Evolutionary conservation across 169 alveolate species (phyloP).

Genomic region (Plasmodium berghei): DNA sequence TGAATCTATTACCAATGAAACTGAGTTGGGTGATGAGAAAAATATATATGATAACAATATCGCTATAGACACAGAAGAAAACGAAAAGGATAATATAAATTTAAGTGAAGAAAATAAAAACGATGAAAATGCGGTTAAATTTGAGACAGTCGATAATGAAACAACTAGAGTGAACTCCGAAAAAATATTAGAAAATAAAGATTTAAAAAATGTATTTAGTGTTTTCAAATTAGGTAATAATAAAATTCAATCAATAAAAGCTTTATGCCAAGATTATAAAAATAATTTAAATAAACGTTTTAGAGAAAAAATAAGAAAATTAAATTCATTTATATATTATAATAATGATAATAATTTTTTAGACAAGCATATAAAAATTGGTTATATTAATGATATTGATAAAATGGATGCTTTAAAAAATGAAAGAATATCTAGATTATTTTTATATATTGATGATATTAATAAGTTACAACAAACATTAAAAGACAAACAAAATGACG

Average conservation of each 20-base stretch:
- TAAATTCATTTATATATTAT: constrained; percentile 35
- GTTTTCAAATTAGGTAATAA: constrained; percentile 68
- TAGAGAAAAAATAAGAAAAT: constrained; percentile 59
- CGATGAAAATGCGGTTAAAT: neutral
- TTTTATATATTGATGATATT: constrained; percentile 73
- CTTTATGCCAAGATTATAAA: constrained; percentile 42
- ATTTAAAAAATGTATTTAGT: constrained; percentile 25
- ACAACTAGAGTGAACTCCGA: neutral
- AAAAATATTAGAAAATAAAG: constrained; percentile 70
- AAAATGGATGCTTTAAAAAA: constrained; percentile 50
- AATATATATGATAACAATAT: too few species aligned
- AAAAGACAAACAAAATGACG: constrained; percentile 48
- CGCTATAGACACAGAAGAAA: neutral
- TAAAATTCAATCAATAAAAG: constrained; percentile 72
- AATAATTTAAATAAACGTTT: constrained; percentile 44
- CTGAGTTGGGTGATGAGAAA: too few species aligned
- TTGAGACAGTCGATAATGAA: neutral
- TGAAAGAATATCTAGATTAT: constrained; percentile 61
- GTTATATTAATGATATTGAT: constrained; percentile 32
- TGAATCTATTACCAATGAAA: too few species aligned
- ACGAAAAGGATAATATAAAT: neutral
- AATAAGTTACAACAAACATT: constrained; percentile 58
- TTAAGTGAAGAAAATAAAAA: neutral
- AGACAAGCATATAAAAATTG: constrained; percentile 41
- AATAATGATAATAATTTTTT: constrained; percentile 40